Evolutionary conservation across 106 monocot species (phyloP), one percentile per base, ranked within the genome.

Genomic region (Cymbidium sinense): DNA sequence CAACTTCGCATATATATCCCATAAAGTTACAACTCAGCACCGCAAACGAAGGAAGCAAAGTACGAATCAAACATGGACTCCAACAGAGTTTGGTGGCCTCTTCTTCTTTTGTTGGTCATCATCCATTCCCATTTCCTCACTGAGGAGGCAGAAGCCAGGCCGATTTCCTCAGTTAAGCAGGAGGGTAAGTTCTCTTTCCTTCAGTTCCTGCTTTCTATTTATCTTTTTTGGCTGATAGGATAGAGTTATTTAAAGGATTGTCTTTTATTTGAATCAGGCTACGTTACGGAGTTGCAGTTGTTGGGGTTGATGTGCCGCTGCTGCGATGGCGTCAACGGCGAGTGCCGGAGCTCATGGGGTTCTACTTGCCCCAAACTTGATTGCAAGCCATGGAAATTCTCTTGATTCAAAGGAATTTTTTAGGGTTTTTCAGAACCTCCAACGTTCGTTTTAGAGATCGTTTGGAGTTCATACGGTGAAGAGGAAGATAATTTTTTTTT

Each of bases 291-390:
- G 3, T 9, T 67, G 3, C 30, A 67, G 13, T 15, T 67, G 12
- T 8, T 67, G 13, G 67, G 67, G 11, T 67, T 67, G 67, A 30
- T 31, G 12, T 67, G 67, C 67, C 67, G 67, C 67, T 67, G 67
- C 67, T 67, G 67, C 15, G 67, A 67, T 31, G 33, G 33, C 10
- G 13, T 12, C 3, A 15, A n/a, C 30, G 5, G 31, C 67, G 30
- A 33, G 67, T 33, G 67, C 67, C 0, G n/a, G 64, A 67, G 31
- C 13, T 67, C 31, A 12, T 33, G 67, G 67, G 30, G 33, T 33
- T 31, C 67, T 28, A 67, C 67, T n/a, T 67, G 67, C 67, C 3
- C 67, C 12, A 67, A 67, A 33, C 67, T 67, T 28, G 67, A 67
- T 3, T 67, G 67, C 67, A 67, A 33, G 33, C 67, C 67, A 15